phyloP scores from a whole-genome alignment of 2,329 filamentous ascomycete species.

The Bipolaris cookei region DNA sequence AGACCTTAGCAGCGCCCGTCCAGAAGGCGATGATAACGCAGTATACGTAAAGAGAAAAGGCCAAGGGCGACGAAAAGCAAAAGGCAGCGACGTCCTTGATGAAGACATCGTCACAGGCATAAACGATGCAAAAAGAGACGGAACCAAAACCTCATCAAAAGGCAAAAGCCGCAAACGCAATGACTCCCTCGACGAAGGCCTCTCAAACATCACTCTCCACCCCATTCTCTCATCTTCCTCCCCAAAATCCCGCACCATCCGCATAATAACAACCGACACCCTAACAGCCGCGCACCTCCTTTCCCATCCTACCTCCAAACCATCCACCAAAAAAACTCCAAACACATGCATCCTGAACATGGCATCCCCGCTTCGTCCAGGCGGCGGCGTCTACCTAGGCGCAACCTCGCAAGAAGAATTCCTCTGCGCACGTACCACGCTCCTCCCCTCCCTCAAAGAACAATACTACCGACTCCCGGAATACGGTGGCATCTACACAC shows the following conservation, averaged over 20 bases:
- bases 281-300: conserved; percentile 59
- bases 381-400: conserved; percentile 66
- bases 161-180: conserved; percentile 16
- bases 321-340: conserved; percentile 26
- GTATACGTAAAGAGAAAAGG: conserved; percentile 44
- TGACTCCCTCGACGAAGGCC: conserved; percentile 17
- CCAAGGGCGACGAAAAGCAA: conserved; percentile 40
- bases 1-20: conserved; percentile 1
- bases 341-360: conserved; percentile 67
- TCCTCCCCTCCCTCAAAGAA: conserved; percentile 64
- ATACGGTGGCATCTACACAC: conserved; percentile 62
- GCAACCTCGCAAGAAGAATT: conserved; percentile 67
- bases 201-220: conserved; percentile 17
- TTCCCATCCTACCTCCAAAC: conserved; percentile 18
- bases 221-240: background rate
- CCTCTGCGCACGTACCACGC: conserved; percentile 66
- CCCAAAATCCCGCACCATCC: conserved; percentile 40
- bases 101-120: conserved; percentile 13
- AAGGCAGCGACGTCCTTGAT: conserved; percentile 9
- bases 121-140: conserved; percentile 13
- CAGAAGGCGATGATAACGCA: conserved; percentile 14
- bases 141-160: conserved; percentile 16
- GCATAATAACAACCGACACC: conserved; percentile 59
- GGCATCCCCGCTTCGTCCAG: conserved; percentile 66
- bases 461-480: conserved; percentile 67